A percentile compares a stretch with the other conserved stretches of the same genome.
Conservation (phyloP, 805 yeast genomes). For the Komagataella kurtzmanii region DNA sequence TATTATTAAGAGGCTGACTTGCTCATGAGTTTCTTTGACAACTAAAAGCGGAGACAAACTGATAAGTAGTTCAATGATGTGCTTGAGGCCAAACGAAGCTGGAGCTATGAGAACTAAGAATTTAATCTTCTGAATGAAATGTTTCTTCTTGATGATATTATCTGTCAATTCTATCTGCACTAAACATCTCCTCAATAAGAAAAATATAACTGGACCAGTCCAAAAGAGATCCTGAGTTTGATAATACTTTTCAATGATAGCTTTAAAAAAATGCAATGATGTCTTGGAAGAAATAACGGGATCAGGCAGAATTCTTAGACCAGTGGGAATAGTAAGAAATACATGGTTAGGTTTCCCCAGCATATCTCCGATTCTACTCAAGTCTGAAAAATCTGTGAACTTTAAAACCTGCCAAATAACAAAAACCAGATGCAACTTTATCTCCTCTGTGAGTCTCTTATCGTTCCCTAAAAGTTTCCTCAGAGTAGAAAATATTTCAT, state of each 20-base stretch:
- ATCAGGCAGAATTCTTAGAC: background rate
- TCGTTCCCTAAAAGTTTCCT: background rate
- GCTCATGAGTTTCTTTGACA: background rate
- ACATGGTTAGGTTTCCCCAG: constrained; percentile 1
- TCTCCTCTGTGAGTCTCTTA: background rate
- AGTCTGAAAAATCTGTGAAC: constrained; percentile 25
- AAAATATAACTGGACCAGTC: constrained; percentile 20
- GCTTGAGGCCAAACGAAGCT: constrained; percentile 5
- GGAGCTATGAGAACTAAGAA: constrained; percentile 18
- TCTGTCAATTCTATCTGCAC: constrained; percentile 10
- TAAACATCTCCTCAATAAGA: constrained; percentile 22
- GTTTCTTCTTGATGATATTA: constrained; percentile 11
- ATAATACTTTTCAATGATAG: constrained; percentile 11
- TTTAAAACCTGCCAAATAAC: constrained; percentile 23
- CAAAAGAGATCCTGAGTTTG: constrained; percentile 15
- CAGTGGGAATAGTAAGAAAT: background rate
- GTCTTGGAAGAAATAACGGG: constrained; percentile 3
- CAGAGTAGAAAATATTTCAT: constrained; percentile 14
- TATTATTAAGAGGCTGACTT: background rate
- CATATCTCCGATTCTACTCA: constrained; percentile 2
- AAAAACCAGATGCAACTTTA: constrained; percentile 13
- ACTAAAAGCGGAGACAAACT: background rate
- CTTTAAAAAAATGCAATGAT: constrained; percentile 1
- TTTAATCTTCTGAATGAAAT: constrained; percentile 23
- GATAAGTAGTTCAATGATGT: constrained; percentile 11